Evolutionary conservation across 2,329 filamentous ascomycete genomes (phyloP), one percentile per base, ranked within the genome.

Genomic region (Chrysoporthe deuterocubensis): DNA sequence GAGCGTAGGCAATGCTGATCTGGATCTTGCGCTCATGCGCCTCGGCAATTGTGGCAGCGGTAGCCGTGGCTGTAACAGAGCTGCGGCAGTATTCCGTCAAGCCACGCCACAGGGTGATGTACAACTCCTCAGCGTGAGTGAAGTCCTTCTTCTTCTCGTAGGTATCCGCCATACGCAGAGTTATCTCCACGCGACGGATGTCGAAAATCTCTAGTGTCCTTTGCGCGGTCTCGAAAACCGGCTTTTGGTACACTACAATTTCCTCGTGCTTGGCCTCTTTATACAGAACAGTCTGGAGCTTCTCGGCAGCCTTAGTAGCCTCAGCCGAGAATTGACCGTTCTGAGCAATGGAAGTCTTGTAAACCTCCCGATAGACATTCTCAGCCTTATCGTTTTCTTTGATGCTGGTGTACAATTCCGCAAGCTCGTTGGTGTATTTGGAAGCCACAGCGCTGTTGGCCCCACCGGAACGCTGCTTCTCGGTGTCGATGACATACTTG

Each of bases 71-170:
- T 21, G 65, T 61, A 46, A 52, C 64, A 26, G 64, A 62, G 66
- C 64, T 69, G 43, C 71, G 71, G 66, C 67, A 72, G 66, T 72
- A 69, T 40, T 69, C 66, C 13, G 70, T 69, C 62, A 74, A 64
- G 14, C 71, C 65, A 32, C 70, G 69, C 72, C 72, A 73, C n/a
- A 72, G 65, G 18, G 69, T 70, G 57, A 73, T 69, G 63, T 72
- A 73, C 16, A 71, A 65, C 65, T 73, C 71, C 64, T 73, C 72
- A 37, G 71, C 70, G 34, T 67, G 67, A 26, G 69, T 63, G 26
- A 65, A 65, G 44, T 73, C 67, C 48, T 70, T 70, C 70, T 68
- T 70, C 66, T 68, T 67, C 66, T 70, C 68, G 26, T 68, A 70
- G 44, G 68, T 70, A 18, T 67, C 66, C 3, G 68, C 68, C 68